A percentile compares a stretch with the other conserved stretches of the same genome.
These are phyloP conservation scores for Chalciporus sphaerocephalus DNA, from an alignment of 768 basidiomycete genomes.

Conservation along the genomic window DNA sequence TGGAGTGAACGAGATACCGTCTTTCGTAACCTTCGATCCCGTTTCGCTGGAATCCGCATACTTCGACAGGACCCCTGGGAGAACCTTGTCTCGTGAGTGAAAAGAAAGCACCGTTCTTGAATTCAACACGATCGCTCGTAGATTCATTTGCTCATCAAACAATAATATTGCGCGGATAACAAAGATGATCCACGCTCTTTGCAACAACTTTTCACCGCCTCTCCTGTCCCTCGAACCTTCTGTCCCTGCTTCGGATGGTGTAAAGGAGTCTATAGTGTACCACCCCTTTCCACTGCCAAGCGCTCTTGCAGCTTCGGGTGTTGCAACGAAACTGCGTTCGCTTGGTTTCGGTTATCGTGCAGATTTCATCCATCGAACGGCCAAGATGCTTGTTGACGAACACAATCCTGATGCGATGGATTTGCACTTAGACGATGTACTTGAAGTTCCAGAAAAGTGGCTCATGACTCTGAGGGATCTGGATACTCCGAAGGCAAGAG, in stretches of 20 bases:
- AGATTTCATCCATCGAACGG: slow-evolving; percentile 79
- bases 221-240: slow-evolving; percentile 50
- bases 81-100: slow-evolving; percentile 82
- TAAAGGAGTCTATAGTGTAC: slow-evolving; percentile 41
- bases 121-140: slow-evolving; percentile 29
- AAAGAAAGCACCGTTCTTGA: slow-evolving; percentile 2
- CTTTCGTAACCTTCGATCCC: slow-evolving; percentile 57
- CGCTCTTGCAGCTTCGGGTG: slow-evolving; percentile 52
- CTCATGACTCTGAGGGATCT: slow-evolving; percentile 48
- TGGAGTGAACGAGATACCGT: slow-evolving; percentile 76
- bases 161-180: slow-evolving; percentile 95
- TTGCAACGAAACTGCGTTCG: slow-evolving; percentile 61
- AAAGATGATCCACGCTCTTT: slow-evolving; percentile 85
- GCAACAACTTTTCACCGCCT: slow-evolving; percentile 67
- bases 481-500: slow-evolving; percentile 57
- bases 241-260: slow-evolving; percentile 23
- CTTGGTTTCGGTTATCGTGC: slow-evolving; percentile 97
- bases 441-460: slow-evolving; percentile 58
- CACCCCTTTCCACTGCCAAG: slow-evolving; percentile 85
- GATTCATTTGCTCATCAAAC: slow-evolving; percentile 97
- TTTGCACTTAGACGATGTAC: background rate
- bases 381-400: slow-evolving; percentile 65
- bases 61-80: slow-evolving; percentile 95
- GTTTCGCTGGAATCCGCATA: slow-evolving; percentile 80
- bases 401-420: slow-evolving; percentile 31